Percentiles rank a stretch among this genome's conserved stretches.
Evolutionary conservation across 768 basidiomycete genomes (phyloP).

Genomic region (Lentinula guzmanii): DNA sequence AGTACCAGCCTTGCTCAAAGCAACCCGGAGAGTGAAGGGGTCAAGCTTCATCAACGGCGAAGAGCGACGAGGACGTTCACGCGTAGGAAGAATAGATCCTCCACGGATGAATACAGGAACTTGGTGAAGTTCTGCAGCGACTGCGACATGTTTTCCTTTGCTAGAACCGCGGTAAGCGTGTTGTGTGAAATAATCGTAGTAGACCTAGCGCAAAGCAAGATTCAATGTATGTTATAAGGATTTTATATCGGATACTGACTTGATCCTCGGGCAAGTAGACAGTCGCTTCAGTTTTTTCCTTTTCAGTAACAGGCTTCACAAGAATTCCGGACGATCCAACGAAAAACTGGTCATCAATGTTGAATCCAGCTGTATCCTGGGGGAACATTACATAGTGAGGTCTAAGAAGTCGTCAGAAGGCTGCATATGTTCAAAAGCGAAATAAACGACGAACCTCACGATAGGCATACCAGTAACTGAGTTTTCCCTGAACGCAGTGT

Average conservation of each 20-base stretch:
- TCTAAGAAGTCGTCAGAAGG: slow-evolving; percentile 28
- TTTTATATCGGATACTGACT: slow-evolving; percentile 27
- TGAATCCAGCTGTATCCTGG: slow-evolving; percentile 77
- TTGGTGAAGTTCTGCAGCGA: slow-evolving; percentile 75
- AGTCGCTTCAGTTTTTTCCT: slow-evolving; percentile 59
- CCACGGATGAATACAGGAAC: slow-evolving; percentile 87
- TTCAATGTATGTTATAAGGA: neutral
- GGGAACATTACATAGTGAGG: slow-evolving; percentile 98
- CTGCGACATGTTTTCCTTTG: slow-evolving; percentile 61
- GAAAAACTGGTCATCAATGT: slow-evolving; percentile 92
- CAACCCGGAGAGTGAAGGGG: slow-evolving; percentile 88
- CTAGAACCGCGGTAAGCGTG: slow-evolving; percentile 59
- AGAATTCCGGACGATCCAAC: slow-evolving; percentile 84
- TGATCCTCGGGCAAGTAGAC: slow-evolving; percentile 88
- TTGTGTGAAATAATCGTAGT: slow-evolving; percentile 89
- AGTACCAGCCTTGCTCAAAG: slow-evolving; percentile 50
- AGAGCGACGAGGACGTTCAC: slow-evolving; percentile 81
- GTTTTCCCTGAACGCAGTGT: slow-evolving; percentile 93
- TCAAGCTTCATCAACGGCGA: slow-evolving; percentile 86
- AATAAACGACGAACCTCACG: slow-evolving; percentile 49
- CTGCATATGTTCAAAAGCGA: neutral
- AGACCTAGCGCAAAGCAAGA: slow-evolving; percentile 47
- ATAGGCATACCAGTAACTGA: slow-evolving; percentile 78
- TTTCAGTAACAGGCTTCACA: slow-evolving; percentile 82
- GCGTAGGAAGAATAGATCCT: slow-evolving; percentile 83